Evolutionary conservation across 495 filamentous ascomycete genomes (phyloP).

Genomic region (Letharia columbiana): DNA sequence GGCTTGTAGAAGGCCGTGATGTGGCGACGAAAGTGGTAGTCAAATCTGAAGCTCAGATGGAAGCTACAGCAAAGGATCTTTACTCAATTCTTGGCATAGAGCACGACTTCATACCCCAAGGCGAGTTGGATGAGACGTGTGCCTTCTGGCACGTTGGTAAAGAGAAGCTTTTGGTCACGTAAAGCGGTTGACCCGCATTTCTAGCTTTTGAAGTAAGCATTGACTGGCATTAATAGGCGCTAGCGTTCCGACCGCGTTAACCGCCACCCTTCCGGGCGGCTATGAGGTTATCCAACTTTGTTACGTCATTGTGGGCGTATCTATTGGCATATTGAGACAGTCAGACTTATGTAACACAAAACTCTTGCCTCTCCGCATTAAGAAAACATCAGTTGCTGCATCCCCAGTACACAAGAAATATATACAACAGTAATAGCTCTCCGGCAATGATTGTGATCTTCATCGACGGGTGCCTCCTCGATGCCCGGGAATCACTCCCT

Average conservation of each 20-base stretch:
- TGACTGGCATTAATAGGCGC: too few relatives aligned
- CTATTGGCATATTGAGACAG: too few relatives aligned
- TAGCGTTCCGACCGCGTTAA: not conserved
- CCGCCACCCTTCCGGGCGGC: not conserved
- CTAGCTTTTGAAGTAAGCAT: too few relatives aligned
- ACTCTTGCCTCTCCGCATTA: too few relatives aligned
- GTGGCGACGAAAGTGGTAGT: not conserved
- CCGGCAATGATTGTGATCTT: accelerated
- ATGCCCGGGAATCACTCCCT: not conserved
- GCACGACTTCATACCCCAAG: not conserved
- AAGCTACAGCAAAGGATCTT: not conserved
- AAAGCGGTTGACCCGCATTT: too few relatives aligned
- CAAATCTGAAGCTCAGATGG: not conserved
- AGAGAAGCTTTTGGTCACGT: too few relatives aligned
- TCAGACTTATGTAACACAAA: too few relatives aligned
- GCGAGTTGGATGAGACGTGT: not conserved
- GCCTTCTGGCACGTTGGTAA: too few relatives aligned
- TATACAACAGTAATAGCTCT: not conserved
- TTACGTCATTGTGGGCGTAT: not conserved
- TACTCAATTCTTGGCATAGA: not conserved
- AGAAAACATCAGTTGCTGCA: not conserved
- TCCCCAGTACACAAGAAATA: not conserved
- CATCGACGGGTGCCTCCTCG: not conserved
- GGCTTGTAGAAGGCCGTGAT: not conserved
- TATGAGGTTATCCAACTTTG: not conserved